Percentiles rank a stretch among this genome's conserved stretches.
These are phyloP conservation scores for Alternaria brassicicola DNA, from an alignment of 2,329 filamentous ascomycete species.

Conservation along the genomic window DNA sequence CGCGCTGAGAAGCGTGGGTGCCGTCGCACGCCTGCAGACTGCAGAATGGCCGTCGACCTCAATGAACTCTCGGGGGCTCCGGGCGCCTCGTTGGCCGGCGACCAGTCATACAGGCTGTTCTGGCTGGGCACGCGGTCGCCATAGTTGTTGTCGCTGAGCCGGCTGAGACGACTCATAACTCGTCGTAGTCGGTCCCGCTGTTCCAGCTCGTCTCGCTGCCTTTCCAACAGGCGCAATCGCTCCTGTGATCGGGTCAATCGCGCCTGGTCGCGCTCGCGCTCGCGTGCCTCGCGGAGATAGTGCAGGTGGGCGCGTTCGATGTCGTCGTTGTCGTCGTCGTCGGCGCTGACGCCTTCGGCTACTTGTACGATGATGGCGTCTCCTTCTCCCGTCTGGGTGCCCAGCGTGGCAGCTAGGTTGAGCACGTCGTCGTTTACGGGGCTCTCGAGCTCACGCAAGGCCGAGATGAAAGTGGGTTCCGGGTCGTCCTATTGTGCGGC, in stretches of 20 bases:
- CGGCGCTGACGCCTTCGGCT: slow-evolving; percentile 12
- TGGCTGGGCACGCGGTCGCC: slow-evolving; percentile 60
- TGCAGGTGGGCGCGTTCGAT: slow-evolving; percentile 24
- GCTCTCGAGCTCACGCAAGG: slow-evolving; percentile 55
- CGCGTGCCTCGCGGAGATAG: slow-evolving; percentile 52
- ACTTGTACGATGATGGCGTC: neutral
- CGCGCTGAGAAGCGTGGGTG: slow-evolving; percentile 49
- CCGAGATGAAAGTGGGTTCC: slow-evolving; percentile 54
- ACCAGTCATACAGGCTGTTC: slow-evolving; percentile 66
- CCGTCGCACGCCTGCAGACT: slow-evolving; percentile 44
- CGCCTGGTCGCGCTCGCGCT: slow-evolving; percentile 35
- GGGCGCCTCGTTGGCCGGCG: slow-evolving; percentile 52
- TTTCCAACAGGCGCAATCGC: slow-evolving; percentile 39
- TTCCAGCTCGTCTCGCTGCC: slow-evolving; percentile 48
- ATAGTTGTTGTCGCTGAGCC: slow-evolving; percentile 54
- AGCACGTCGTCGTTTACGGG: slow-evolving; percentile 52
- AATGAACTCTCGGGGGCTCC: slow-evolving; percentile 43
- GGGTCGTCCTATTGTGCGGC: slow-evolving; percentile 33
- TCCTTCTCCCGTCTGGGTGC: slow-evolving; percentile 39
- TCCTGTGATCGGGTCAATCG: slow-evolving; percentile 26
- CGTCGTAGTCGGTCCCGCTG: slow-evolving; percentile 51
- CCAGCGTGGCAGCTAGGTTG: slow-evolving; percentile 58
- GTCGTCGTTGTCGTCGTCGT: slow-evolving; percentile 51
- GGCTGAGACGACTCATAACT: slow-evolving; percentile 54
- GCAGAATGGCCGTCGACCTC: slow-evolving; percentile 50